Evolutionary conservation across 2,329 filamentous ascomycete species (phyloP), one percentile per base, ranked within the genome.

Genomic region (Colletotrichum lupini): DNA sequence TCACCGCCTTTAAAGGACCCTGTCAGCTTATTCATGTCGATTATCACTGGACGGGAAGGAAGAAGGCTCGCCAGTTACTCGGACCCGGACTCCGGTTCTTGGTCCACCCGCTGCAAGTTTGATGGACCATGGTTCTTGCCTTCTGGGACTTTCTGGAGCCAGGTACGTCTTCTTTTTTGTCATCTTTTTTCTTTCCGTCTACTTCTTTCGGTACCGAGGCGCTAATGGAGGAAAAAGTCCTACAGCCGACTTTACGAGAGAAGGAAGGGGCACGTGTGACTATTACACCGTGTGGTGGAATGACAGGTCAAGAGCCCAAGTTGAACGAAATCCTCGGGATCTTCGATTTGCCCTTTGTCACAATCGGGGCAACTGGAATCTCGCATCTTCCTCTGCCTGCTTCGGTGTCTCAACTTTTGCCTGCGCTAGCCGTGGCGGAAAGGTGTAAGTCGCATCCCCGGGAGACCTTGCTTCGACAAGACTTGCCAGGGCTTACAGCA

Each of bases 1-100:
- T 66, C 56, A 71, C 67, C 49, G 67, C 71, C 35, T 28, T 16
- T 7, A 30, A 46, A 57, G 35, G 53, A 26, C 71, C 67, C 67
- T 71, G 71, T 73, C 71, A 66, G 71, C 67, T 73, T 65, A 73
- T 71, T 73, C 67, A 62, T 24, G 56, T 57, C 46, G 35, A 57
- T 37, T 71, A 35, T 66, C 55, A 73, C 67, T 70, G 70, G 60
- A 62, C 32, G 55, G 32, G 58, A 58, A 42, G 55, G 58, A 35
- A 35, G 59, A 24, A 9, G 42, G 60, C 42, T 42, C 46, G 59
- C 59, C 42, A 70, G 67, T 35, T 65, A 65, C 26, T 60, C 70
- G 67, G 66, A 65, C 66, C 70, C 55, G 67, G 60, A 30, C 56
- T 65, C 70, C 55, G 70, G 67, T 24, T 42, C 60, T 46, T 14